Percentiles rank a stretch among this genome's conserved stretches.
Evolutionary conservation across 2,329 filamentous ascomycete species (phyloP).

Genomic region (Eutypella sp.): DNA sequence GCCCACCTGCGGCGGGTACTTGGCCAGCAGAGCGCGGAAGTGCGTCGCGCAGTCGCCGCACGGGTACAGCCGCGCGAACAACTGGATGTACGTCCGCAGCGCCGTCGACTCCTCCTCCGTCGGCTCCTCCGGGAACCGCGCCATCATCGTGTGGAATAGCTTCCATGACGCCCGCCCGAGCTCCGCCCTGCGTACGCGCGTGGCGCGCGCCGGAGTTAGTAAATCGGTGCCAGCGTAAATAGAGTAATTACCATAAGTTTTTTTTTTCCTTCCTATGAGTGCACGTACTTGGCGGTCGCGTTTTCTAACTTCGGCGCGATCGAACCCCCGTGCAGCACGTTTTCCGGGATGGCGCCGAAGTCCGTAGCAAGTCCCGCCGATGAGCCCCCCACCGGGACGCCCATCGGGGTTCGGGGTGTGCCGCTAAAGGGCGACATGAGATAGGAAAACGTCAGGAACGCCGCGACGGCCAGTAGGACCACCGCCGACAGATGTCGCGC

Average conservation of each 20-base stretch:
- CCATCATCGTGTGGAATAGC: slow-evolving; percentile 66
- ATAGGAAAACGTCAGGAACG: slow-evolving; percentile 50
- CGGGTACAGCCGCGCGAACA: slow-evolving; percentile 65
- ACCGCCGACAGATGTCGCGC: slow-evolving; percentile 50
- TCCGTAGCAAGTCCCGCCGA: slow-evolving; percentile 27
- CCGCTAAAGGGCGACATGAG: slow-evolving; percentile 51
- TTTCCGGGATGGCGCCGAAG: slow-evolving; percentile 38
- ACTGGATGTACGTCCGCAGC: slow-evolving; percentile 59
- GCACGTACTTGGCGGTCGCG: slow-evolving; percentile 66
- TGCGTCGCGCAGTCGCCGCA: slow-evolving; percentile 66
- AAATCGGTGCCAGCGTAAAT: too few relatives aligned
- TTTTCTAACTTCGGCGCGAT: slow-evolving; percentile 81
- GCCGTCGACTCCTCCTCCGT: slow-evolving; percentile 57
- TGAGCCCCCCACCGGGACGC: slow-evolving; percentile 19
- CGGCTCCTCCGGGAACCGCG: slow-evolving; percentile 62
- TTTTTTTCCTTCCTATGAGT: too few relatives aligned
- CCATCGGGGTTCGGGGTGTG: slow-evolving; percentile 13
- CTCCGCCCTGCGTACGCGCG: slow-evolving; percentile 43
- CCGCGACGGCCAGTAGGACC: slow-evolving; percentile 48
- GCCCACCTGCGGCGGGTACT: slow-evolving; percentile 62
- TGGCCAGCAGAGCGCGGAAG: slow-evolving; percentile 56
- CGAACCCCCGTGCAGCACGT: slow-evolving; percentile 59
- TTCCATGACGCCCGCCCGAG: slow-evolving; percentile 66
- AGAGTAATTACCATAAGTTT: too few relatives aligned
- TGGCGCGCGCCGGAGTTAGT: too few relatives aligned